A percentile compares a stretch with the other conserved stretches of the same genome.
These are phyloP conservation scores for Polytrichum formosum DNA, from an alignment of 225 moss, liverwort and hornwort species.

Conservation along the genomic window DNA sequence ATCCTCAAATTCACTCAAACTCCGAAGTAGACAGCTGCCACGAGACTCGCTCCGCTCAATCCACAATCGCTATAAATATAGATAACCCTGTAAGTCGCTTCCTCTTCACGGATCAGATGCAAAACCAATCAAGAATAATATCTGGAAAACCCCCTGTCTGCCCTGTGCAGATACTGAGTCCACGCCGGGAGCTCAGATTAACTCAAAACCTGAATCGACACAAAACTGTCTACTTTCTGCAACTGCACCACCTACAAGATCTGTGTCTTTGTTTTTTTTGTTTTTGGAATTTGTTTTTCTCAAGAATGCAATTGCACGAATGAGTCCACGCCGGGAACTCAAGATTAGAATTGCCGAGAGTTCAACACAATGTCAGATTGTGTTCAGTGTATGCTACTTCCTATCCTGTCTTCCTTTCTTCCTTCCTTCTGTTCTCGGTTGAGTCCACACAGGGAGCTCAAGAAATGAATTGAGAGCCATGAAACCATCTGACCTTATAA, in stretches of 20 bases:
- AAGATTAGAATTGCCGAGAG: too few relatives aligned
- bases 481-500: too few relatives aligned
- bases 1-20: neutral
- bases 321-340: too few relatives aligned
- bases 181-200: neutral
- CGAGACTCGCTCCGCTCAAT: neutral
- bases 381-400: too few relatives aligned
- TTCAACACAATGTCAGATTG: too few relatives aligned
- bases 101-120: neutral
- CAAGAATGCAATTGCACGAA: too few relatives aligned
- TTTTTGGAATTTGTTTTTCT: too few relatives aligned
- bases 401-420: too few relatives aligned
- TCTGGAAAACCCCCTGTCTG: neutral
- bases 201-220: neutral
- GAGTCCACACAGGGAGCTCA: conserved; percentile 2
- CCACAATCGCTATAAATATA: neutral
- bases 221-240: neutral
- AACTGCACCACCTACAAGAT: neutral
- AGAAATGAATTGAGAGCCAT: neutral
- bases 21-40: neutral
- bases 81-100: neutral
- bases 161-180: neutral
- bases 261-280: too few relatives aligned
- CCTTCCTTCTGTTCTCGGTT: neutral
- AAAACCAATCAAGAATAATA: neutral